These are phyloP conservation scores for Globisporangium middletonii DNA, from an alignment of 352 stramenopile genomes.

Conservation along the genomic window DNA sequence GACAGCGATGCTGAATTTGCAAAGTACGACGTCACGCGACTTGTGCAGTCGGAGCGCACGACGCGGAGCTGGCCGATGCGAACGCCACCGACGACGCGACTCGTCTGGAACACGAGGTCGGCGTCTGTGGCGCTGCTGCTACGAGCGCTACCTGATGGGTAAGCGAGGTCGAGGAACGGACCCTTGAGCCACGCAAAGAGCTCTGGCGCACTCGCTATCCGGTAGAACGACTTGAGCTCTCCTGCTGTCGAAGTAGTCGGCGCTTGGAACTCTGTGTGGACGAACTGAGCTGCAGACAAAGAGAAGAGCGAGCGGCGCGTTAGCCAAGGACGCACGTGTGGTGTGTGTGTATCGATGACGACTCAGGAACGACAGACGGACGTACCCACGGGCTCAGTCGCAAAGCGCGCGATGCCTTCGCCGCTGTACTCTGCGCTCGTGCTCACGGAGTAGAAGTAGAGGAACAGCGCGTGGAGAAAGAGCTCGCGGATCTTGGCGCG, in stretches of 20 bases:
- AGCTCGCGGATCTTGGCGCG: slow-evolving; percentile 44
- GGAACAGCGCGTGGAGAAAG: slow-evolving; percentile 36
- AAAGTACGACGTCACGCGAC: slow-evolving; percentile 25
- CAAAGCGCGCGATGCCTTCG: slow-evolving; percentile 34
- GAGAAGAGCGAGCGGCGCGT: not conserved
- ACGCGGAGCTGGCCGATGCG: slow-evolving; percentile 44
- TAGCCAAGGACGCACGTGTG: not conserved
- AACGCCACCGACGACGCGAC: slow-evolving; percentile 34
- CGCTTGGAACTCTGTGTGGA: slow-evolving; percentile 8
- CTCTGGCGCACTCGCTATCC: slow-evolving; percentile 16
- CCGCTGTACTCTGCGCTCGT: slow-evolving; percentile 20
- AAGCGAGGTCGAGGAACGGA: slow-evolving; percentile 22
- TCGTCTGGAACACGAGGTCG: slow-evolving; percentile 15
- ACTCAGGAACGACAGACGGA: not conserved
- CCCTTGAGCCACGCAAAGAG: slow-evolving; percentile 28
- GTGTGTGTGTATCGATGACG: too few relatives aligned
- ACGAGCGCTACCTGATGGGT: not conserved
- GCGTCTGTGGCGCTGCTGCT: not conserved
- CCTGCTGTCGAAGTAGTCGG: not conserved
- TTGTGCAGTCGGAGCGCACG: slow-evolving; percentile 24
- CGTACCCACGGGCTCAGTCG: slow-evolving; percentile 22
- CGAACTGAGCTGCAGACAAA: slow-evolving; percentile 12
- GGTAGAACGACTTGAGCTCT: slow-evolving; percentile 12
- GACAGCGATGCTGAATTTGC: not conserved
- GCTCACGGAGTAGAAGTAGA: slow-evolving; percentile 33